Conservation (phyloP, 345 rosid genomes). For the Lenwebbia sp. region DNA sequence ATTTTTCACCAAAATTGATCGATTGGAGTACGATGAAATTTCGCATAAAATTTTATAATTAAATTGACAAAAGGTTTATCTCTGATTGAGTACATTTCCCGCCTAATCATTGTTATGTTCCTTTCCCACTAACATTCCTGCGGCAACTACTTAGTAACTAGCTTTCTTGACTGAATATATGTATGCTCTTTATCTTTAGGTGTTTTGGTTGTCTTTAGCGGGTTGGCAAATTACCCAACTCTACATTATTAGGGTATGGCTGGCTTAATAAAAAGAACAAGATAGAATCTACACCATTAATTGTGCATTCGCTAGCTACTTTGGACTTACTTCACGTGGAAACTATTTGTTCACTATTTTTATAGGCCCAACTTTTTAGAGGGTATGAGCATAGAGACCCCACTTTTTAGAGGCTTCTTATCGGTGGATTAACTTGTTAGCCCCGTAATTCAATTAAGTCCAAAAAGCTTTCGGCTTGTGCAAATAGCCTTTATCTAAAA, state of each 20-base stretch:
- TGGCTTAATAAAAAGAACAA: not conserved
- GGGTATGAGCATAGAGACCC: too few species aligned
- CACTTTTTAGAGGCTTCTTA: too few species aligned
- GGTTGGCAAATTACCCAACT: not conserved
- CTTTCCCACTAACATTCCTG: not conserved
- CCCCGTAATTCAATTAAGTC: not conserved
- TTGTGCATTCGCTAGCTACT: too few species aligned
- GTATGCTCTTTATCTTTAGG: not conserved
- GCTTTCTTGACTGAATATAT: not conserved
- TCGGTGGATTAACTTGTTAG: not conserved
- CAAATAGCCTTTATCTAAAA: too few species aligned
- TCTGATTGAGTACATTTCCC: not conserved
- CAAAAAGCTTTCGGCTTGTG: too few species aligned
- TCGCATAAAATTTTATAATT: too few species aligned
- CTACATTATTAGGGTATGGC: not conserved
- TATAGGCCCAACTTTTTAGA: too few species aligned
- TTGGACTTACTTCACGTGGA: too few species aligned
- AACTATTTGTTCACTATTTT: not conserved
- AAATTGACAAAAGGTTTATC: too few species aligned
- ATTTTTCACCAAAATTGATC: too few species aligned
- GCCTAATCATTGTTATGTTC: not conserved
- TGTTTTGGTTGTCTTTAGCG: not conserved
- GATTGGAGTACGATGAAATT: too few species aligned
- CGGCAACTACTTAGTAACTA: not conserved
- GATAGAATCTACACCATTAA: too few species aligned